These are phyloP conservation scores for Penicillium italicum DNA, from an alignment of 2,329 filamentous ascomycete genomes.

Conservation along the genomic window DNA sequence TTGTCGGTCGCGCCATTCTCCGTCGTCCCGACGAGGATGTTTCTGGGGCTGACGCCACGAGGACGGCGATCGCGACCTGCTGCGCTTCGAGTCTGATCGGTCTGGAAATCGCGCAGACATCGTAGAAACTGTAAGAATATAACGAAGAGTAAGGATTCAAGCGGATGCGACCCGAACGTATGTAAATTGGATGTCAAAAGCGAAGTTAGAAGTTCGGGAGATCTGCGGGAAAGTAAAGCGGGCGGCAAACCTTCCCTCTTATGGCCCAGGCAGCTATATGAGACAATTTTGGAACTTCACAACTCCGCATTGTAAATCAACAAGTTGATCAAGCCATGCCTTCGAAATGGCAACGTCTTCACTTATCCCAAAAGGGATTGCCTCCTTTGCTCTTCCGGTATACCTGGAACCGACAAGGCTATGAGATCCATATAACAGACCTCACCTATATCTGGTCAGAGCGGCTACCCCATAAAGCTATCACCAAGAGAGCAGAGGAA, in stretches of 20 bases:
- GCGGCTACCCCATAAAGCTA: conserved; percentile 43
- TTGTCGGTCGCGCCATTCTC: conserved; percentile 27
- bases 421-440: conserved; percentile 56
- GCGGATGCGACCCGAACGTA: neutral
- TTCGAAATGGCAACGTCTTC: conserved; percentile 37
- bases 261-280: conserved; percentile 7
- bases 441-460: conserved; percentile 58
- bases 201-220: conserved; percentile 19
- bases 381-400: conserved; percentile 43
- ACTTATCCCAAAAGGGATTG: conserved; percentile 19
- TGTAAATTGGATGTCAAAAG: conserved; percentile 3
- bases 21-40: conserved; percentile 33
- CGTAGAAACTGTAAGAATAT: neutral
- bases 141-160: neutral
- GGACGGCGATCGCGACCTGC: conserved; percentile 43
- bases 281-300: neutral
- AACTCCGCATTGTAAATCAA: neutral
- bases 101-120: conserved; percentile 38
- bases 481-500: conserved; percentile 49
- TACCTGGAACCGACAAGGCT: conserved; percentile 37
- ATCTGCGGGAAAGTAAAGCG: conserved; percentile 24
- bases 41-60: conserved; percentile 39
- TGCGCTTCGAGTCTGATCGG: conserved; percentile 37
- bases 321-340: conserved; percentile 26
- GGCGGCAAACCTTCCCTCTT: conserved; percentile 23